phyloP scores from a whole-genome alignment of 1,284 basidiomycete species.

The Heterobasidion annosum region DNA sequence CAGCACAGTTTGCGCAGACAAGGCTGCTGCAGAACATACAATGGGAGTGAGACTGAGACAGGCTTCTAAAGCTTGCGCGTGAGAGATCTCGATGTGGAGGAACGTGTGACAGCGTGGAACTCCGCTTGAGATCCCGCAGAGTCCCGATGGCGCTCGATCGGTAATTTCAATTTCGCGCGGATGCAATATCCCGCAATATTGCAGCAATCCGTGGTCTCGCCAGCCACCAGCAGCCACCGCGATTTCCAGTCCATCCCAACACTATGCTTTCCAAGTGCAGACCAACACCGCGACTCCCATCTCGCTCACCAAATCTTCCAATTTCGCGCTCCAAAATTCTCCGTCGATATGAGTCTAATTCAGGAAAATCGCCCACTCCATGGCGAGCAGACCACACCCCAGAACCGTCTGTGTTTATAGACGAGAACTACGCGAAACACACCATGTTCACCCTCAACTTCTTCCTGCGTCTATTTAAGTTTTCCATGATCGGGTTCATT shows the following conservation, averaged over 20 bases:
- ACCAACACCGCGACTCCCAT: background rate
- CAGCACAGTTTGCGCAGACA: no score
- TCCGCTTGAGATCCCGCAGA: no score
- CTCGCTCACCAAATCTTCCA: background rate
- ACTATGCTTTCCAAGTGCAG: background rate
- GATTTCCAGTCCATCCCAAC: background rate
- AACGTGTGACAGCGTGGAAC: no score
- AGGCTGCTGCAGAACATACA: no score
- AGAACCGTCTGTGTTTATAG: conserved; percentile 13
- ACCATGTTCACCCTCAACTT: conserved; percentile 25
- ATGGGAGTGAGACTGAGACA: no score
- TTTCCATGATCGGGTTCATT: conserved; percentile 26
- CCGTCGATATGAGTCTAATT: background rate
- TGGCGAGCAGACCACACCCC: conserved; percentile 5
- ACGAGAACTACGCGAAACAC: conserved; percentile 27
- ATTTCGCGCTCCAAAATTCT: background rate
- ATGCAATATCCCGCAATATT: no score
- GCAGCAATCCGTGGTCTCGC: no score
- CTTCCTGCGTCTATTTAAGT: conserved; percentile 31
- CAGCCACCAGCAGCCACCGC: no score
- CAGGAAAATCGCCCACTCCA: conserved; percentile 2
- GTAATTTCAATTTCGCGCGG: no score
- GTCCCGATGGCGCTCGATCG: no score
- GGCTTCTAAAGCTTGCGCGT: no score
- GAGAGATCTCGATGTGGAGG: no score